Base-by-base conservation (phyloP, 805 yeast species). In the Kodamaea jinghongensis region DNA sequence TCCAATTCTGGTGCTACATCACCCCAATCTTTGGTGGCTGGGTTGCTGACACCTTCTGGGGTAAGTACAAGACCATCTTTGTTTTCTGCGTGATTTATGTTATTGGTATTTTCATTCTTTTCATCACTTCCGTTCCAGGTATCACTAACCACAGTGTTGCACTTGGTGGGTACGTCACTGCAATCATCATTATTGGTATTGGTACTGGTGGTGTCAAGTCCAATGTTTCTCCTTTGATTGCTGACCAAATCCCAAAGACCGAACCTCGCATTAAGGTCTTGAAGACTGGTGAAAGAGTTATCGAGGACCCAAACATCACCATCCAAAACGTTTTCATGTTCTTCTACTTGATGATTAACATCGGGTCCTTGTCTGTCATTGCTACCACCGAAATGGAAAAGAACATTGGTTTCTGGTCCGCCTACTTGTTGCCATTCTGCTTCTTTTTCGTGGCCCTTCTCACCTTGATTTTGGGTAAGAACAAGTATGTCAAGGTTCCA, bases 201-300 rank as follows among this genome's bases (percentile, higher is more conserved):
- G 91, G 88, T 29, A 81, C 93, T 23, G 93, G 93, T 54, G 83
- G 88, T 50, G 86, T 86, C 56, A 86, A 86, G 59, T 72, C 89
- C 29, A 84, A 85, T 52, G 79, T 85, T 22, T 77, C 88, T 4
- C 83, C 85, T 13, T 70, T 86, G 56, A 79, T 86, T 56, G 90
- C 88, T 34, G 86, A 54, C 44, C 59, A 58, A 39, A 55, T 67
- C 44, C 72, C 71, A 41, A 66, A 65, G 45, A 64, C 65, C 29
- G 56, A 56, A 45, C 72, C 73, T 15, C 41, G 55, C 25, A 63
- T 67, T 44, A 64, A 55, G 47, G 61, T 62, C 12, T 58, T 64
- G 53, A 64, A 65, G 45, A 46, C 55, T 15, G 73, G 73, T 43
- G 71, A 65, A 52, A 52, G 60, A 39, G 73, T 67, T 9, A 52